Evolutionary conservation across 768 basidiomycete genomes (phyloP).

Genomic region (Naganishia randhawae): DNA sequence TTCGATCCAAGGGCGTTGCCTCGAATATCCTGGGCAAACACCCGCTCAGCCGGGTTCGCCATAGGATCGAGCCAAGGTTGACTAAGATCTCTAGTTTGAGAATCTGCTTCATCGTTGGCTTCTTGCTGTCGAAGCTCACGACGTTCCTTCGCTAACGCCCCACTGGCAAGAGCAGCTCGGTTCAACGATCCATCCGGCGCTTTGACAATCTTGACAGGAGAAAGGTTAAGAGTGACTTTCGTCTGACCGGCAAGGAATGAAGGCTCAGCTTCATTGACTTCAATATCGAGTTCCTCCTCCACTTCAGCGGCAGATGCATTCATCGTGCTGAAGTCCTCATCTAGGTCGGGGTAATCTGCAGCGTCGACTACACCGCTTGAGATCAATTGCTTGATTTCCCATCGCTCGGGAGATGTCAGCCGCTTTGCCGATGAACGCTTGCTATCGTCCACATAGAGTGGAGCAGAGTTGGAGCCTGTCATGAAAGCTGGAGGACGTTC

Average conservation of each 20-base stretch:
- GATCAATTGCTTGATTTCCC: conserved; percentile 99
- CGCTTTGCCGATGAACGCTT: conserved; percentile 35
- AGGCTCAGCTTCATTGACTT: conserved; percentile 93
- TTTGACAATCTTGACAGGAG: conserved; percentile 96
- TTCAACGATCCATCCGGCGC: conserved; percentile 97
- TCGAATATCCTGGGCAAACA: conserved; percentile 90
- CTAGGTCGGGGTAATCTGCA: conserved; percentile 60
- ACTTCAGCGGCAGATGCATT: conserved; percentile 64
- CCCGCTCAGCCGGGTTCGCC: conserved; percentile 76
- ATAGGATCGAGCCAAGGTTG: conserved; percentile 98
- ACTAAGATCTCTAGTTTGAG: conserved; percentile 87
- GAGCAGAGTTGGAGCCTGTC: conserved; percentile 82
- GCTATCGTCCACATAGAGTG: conserved; percentile 52
- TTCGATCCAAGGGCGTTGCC: conserved; percentile 62
- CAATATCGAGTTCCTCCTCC: conserved; percentile 95
- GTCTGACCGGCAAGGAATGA: conserved; percentile 94
- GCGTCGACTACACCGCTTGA: conserved; percentile 88
- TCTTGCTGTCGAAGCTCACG: conserved; percentile 92
- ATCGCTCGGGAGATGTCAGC: conserved; percentile 68
- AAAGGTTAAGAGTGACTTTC: conserved; percentile 87
- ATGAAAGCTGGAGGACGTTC: conserved; percentile 56
- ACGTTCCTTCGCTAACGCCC: conserved; percentile 88
- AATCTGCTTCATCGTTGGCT: conserved; percentile 87
- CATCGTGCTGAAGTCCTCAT: conserved; percentile 44
- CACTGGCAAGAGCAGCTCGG: conserved; percentile 87